phyloP scores from a whole-genome alignment of 345 rosid genomes.

The Hevea brasiliensis region DNA sequence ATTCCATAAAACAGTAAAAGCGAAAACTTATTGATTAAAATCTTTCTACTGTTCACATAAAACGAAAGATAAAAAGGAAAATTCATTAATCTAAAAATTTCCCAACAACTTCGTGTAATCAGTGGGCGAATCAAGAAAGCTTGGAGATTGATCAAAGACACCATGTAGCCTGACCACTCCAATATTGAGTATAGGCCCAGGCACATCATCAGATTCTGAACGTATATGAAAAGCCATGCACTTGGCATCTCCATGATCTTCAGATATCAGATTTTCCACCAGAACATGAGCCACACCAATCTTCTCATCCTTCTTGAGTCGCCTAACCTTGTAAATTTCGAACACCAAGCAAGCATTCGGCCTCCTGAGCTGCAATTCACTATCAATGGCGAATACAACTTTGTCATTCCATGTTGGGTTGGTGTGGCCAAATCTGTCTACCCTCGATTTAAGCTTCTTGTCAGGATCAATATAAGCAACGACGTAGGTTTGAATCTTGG shows the following conservation, averaged over 20 bases:
- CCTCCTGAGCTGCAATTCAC: background rate
- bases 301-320: background rate
- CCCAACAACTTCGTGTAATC: too few relatives aligned
- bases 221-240: background rate
- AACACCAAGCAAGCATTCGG: background rate
- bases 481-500: background rate
- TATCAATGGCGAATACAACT: background rate
- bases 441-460: background rate
- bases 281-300: background rate
- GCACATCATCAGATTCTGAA: background rate
- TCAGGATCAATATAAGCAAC: background rate
- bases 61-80: too few relatives aligned
- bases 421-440: background rate
- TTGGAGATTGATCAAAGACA: background rate
- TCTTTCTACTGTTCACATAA: too few relatives aligned
- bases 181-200: background rate
- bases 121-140: background rate
- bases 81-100: too few relatives aligned
- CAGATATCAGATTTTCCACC: background rate
- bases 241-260: background rate
- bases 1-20: too few relatives aligned
- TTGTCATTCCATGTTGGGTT: conserved; percentile 6
- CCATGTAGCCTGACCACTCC: background rate
- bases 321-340: background rate
- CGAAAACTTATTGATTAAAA: too few relatives aligned